Percentiles rank a stretch among this genome's conserved stretches.
Conservation (phyloP, 1,284 basidiomycete genomes). For the Gomphus bonarii region DNA sequence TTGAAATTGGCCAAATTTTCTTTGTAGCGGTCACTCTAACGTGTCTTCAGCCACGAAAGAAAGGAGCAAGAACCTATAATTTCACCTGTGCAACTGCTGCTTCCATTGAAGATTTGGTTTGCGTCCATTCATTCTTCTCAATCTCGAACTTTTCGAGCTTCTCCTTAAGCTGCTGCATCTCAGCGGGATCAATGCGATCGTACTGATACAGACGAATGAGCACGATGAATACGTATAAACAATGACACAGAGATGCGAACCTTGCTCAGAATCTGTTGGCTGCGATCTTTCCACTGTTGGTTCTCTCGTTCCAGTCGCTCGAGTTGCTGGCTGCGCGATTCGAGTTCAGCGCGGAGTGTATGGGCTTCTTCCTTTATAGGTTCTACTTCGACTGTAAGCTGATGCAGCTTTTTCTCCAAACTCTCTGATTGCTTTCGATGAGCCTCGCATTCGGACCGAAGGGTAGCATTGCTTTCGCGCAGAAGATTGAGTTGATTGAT, state of each 20-base stretch:
- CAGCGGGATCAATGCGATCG: conserved; percentile 81
- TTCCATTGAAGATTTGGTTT: conserved; percentile 29
- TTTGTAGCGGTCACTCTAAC: conserved; percentile 26
- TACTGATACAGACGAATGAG: conserved; percentile 38
- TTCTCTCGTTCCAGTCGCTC: conserved; percentile 70
- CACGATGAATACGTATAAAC: not conserved
- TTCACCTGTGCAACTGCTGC: conserved; percentile 27
- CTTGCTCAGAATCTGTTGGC: conserved; percentile 72
- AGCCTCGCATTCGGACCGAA: conserved; percentile 66
- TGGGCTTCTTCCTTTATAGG: conserved; percentile 68
- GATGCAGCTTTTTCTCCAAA: conserved; percentile 54
- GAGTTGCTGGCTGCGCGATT: conserved; percentile 61
- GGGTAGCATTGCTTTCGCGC: conserved; percentile 80
- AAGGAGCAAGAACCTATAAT: not conserved
- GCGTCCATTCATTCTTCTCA: conserved; percentile 17
- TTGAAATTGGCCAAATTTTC: conserved; percentile 25
- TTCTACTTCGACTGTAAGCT: conserved; percentile 54
- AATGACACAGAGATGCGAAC: conserved; percentile 23
- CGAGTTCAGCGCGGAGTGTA: conserved; percentile 62
- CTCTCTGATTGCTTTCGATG: conserved; percentile 55
- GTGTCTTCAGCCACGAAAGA: conserved; percentile 6
- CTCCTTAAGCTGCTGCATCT: conserved; percentile 73
- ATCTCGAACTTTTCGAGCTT: conserved; percentile 42
- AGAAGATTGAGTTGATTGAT: conserved; percentile 84
- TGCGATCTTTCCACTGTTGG: conserved; percentile 78